These are phyloP conservation scores for Claviceps africana DNA, from an alignment of 2,329 filamentous ascomycete species.

Conservation along the genomic window DNA sequence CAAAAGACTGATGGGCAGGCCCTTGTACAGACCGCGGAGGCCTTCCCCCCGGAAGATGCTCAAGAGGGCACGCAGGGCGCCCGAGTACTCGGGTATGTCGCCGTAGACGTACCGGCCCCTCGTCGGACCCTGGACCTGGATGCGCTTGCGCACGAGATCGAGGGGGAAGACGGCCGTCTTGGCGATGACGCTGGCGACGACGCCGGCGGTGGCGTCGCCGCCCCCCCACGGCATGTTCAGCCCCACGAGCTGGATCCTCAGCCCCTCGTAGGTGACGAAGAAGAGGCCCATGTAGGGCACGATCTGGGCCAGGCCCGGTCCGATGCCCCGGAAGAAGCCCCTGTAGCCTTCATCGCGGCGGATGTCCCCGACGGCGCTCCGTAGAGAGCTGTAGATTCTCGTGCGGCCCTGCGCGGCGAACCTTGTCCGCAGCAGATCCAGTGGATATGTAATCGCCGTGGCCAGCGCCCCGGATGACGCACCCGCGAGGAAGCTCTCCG, in stretches of 20 bases:
- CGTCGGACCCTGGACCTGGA: slow-evolving; percentile 92
- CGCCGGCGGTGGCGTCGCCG: slow-evolving; percentile 71
- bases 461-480: slow-evolving; percentile 70
- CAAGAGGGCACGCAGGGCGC: slow-evolving; percentile 50
- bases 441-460: slow-evolving; percentile 75
- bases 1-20: slow-evolving; percentile 73
- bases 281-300: slow-evolving; percentile 96
- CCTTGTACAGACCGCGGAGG: slow-evolving; percentile 68
- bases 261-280: slow-evolving; percentile 74
- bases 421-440: slow-evolving; percentile 82
- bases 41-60: slow-evolving; percentile 63
- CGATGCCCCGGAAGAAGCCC: slow-evolving; percentile 82
- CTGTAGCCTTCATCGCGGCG: slow-evolving; percentile 54
- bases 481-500: slow-evolving; percentile 70
- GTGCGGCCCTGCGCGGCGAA: slow-evolving; percentile 88
- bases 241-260: slow-evolving; percentile 45
- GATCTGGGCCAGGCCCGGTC: slow-evolving; percentile 72
- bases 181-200: slow-evolving; percentile 62
- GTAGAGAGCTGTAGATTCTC: slow-evolving; percentile 62
- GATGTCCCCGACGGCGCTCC: slow-evolving; percentile 59
- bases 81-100: slow-evolving; percentile 73
- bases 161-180: slow-evolving; percentile 90
- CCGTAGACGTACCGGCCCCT: slow-evolving; percentile 63
- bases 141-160: slow-evolving; percentile 79
- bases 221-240: slow-evolving; percentile 54